Percentiles rank a stretch among this genome's conserved stretches.
phyloP scores from a whole-genome alignment of 1,284 basidiomycete species.

The Sparassis latifolia region DNA sequence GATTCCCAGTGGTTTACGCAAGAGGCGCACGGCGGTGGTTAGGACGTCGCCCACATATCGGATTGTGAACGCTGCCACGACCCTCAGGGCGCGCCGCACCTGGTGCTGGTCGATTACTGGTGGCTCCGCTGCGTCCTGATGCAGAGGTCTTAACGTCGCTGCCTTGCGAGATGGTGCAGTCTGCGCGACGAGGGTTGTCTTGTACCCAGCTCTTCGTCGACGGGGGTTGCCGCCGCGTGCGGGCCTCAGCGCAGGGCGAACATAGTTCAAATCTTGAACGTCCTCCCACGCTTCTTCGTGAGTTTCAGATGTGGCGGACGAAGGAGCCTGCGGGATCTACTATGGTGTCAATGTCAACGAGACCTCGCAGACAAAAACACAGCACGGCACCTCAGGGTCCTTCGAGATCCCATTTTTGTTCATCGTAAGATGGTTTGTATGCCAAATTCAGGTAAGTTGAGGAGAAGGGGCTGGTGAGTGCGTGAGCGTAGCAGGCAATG shows the following conservation, averaged over 20 bases:
- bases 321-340: too few species aligned
- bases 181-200: slow-evolving; percentile 13
- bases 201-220: slow-evolving; percentile 13
- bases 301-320: too few species aligned
- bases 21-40: slow-evolving; percentile 36
- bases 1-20: slow-evolving; percentile 50
- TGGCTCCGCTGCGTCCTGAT: slow-evolving; percentile 4
- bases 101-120: slow-evolving; percentile 12
- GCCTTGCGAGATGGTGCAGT: slow-evolving; percentile 7
- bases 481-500: too few species aligned
- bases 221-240: slow-evolving; percentile 2
- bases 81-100: slow-evolving; percentile 10
- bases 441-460: too few species aligned
- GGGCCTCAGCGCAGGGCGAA: too few species aligned
- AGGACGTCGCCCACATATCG: slow-evolving; percentile 42
- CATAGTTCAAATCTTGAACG: background rate
- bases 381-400: too few species aligned
- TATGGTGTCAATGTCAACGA: too few species aligned
- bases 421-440: too few species aligned
- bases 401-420: too few species aligned
- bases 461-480: too few species aligned
- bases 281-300: slow-evolving; percentile 18
- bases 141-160: slow-evolving; percentile 1
- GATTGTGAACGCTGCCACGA: slow-evolving; percentile 24
- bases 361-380: too few species aligned